Conservation (phyloP, 1,284 basidiomycete species). For the Moesziomyces antarcticus region DNA sequence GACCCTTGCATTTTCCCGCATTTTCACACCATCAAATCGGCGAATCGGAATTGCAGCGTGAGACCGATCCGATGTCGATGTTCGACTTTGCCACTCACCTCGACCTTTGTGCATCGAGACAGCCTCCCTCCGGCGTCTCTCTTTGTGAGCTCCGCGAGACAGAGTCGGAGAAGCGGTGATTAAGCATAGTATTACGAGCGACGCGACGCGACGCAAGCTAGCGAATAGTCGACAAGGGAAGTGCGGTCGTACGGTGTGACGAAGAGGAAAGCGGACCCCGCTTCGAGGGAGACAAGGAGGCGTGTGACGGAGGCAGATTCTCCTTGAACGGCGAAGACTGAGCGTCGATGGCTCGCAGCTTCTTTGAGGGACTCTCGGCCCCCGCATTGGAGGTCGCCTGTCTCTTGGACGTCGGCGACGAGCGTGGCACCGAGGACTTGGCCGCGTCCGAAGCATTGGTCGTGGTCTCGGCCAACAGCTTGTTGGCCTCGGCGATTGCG, state of each 20-base stretch:
- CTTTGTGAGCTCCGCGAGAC: too few species aligned
- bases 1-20: neutral
- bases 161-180: too few species aligned
- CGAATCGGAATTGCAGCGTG: neutral
- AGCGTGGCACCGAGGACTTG: neutral
- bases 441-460: neutral
- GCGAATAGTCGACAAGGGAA: constrained; percentile 30
- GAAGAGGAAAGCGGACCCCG: constrained; percentile 17
- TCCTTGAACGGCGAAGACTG: constrained; percentile 27
- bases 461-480: constrained; percentile 15
- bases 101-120: too few species aligned
- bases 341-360: constrained; percentile 4
- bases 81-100: too few species aligned
- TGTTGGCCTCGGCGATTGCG: constrained; percentile 37
- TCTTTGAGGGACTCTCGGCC: constrained; percentile 23
- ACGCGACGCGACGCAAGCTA: neutral
- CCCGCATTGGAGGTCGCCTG: neutral
- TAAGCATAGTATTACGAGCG: neutral
- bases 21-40: neutral
- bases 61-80: neutral
- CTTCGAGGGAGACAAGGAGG: constrained; percentile 24
- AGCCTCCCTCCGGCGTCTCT: too few species aligned
- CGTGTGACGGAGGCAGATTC: constrained; percentile 16
- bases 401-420: constrained; percentile 22
- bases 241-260: constrained; percentile 25